A percentile compares a stretch with the other conserved stretches of the same genome.
Conservation (phyloP, 345 rosid genomes). For the Cochlearia excelsa region DNA sequence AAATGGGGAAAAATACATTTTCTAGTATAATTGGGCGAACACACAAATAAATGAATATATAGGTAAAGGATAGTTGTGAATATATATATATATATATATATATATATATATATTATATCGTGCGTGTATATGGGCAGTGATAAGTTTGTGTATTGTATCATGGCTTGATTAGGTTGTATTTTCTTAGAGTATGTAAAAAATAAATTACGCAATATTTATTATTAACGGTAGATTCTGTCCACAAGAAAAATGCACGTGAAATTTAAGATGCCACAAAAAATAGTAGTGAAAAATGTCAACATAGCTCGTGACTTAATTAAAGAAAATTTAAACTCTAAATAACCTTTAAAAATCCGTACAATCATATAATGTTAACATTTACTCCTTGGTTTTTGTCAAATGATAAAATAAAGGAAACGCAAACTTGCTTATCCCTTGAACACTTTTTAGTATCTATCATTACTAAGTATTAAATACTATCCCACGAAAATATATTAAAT, state of each 20-base stretch:
- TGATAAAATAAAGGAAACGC: conserved; percentile 1
- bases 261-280: not conserved
- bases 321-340: not conserved
- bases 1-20: too few species aligned
- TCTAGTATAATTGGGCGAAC: too few species aligned
- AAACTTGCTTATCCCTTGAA: not conserved
- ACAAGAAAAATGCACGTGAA: not conserved
- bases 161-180: conserved; percentile 30
- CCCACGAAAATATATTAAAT: too few species aligned
- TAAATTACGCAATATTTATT: too few species aligned
- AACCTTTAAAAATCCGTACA: not conserved
- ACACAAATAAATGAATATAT: not conserved
- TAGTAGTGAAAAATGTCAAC: not conserved
- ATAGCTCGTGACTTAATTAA: not conserved
- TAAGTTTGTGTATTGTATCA: conserved; percentile 20
- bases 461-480: too few species aligned
- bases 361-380: not conserved
- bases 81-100: not conserved
- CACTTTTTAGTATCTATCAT: too few species aligned
- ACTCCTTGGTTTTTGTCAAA: not conserved
- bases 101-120: not conserved
- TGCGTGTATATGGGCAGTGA: not conserved
- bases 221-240: too few species aligned
- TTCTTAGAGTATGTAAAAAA: too few species aligned
- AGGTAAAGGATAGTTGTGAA: not conserved